A percentile compares a stretch with the other conserved stretches of the same genome.
Conservation (phyloP, 495 filamentous ascomycete genomes). For the Aspergillus ostianus region DNA sequence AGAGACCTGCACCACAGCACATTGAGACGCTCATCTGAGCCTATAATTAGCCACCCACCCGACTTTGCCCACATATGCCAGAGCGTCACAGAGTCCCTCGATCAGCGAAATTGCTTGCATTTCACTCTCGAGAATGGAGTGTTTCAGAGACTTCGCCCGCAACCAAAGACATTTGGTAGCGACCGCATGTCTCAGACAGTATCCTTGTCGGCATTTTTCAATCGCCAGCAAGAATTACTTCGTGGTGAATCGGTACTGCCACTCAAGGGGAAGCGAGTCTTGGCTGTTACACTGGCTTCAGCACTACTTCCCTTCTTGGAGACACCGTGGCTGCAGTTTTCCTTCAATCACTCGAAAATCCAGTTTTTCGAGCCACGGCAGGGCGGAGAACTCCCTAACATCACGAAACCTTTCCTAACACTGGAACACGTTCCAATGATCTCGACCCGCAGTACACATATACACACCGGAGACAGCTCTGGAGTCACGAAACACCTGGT, state of each 20-base stretch:
- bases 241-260: conserved; percentile 22
- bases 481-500: conserved; percentile 23
- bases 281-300: conserved; percentile 29
- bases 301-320: conserved; percentile 32
- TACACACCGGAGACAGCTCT: conserved; percentile 16
- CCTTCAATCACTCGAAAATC: conserved; percentile 35
- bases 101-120: conserved; percentile 27
- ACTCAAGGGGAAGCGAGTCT: conserved; percentile 29
- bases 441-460: conserved; percentile 19
- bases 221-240: conserved; percentile 28
- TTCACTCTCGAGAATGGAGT: conserved; percentile 24
- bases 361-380: conserved; percentile 27
- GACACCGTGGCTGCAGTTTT: conserved; percentile 32
- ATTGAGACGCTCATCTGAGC: conserved; percentile 16
- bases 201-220: conserved; percentile 28
- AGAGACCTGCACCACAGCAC: conserved; percentile 21
- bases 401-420: conserved; percentile 31
- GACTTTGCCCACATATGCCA: conserved; percentile 27
- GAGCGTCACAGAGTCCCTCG: conserved; percentile 27
- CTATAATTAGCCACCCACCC: conserved; percentile 12
- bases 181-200: conserved; percentile 24
- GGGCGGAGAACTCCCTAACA: conserved; percentile 28
- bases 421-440: conserved; percentile 30
- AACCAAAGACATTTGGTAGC: conserved; percentile 28
- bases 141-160: conserved; percentile 28